Evolutionary conservation across 164 flowering plant species (phyloP).

Genomic region (Aristolochia californica): DNA sequence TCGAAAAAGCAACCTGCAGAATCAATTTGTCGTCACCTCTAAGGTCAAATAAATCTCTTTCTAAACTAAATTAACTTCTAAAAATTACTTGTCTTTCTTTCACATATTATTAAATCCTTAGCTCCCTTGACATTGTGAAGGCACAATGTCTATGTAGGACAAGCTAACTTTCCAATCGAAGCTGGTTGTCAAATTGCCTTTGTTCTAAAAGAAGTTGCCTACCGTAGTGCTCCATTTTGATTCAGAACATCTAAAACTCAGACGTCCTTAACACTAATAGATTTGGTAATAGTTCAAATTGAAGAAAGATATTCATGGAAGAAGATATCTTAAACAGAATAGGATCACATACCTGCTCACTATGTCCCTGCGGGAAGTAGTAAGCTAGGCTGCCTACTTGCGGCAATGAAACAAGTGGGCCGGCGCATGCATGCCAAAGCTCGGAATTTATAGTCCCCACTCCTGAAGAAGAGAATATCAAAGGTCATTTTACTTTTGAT

Average conservation of each 20-base stretch:
- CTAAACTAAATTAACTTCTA: too few species aligned
- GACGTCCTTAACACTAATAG: not conserved
- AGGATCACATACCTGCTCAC: constrained; percentile 66
- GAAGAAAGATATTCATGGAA: not conserved
- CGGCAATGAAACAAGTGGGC: constrained; percentile 89
- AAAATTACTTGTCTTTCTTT: too few species aligned
- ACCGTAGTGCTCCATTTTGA: not conserved
- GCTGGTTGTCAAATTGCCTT: too few species aligned
- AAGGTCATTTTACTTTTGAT: not conserved
- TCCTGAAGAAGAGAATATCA: constrained; percentile 29
- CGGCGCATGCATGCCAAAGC: constrained; percentile 99
- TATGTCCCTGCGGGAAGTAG: constrained; percentile 98
- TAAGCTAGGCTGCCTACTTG: constrained; percentile 81
- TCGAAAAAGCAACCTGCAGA: constrained; percentile 90
- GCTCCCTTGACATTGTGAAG: too few species aligned
- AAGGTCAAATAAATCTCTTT: too few species aligned
- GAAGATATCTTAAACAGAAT: too few species aligned
- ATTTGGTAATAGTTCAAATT: not conserved
- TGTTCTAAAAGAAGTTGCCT: too few species aligned
- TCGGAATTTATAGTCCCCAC: constrained; percentile 55
- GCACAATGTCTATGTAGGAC: too few species aligned
- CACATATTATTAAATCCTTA: too few species aligned
- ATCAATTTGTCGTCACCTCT: not conserved
- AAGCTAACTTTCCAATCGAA: too few species aligned
- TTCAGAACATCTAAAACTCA: not conserved